Percentiles rank a stretch among this genome's conserved stretches.
Evolutionary conservation across 768 basidiomycete genomes (phyloP).

Genomic region (Rhodosporidiobolus odoratus): DNA sequence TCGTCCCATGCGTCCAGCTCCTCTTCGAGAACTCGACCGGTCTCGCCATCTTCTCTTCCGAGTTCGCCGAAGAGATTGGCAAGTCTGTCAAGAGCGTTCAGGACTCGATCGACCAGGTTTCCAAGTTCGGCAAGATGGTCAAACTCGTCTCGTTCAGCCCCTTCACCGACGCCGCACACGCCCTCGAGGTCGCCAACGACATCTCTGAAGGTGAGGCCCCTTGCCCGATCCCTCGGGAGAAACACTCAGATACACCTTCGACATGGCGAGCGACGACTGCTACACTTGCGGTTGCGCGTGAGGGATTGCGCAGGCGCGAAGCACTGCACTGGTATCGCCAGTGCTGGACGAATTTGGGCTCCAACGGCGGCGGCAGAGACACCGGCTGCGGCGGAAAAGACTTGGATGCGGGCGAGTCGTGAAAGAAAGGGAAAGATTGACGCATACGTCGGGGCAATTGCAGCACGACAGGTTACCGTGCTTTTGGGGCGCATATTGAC

Average conservation of each 20-base stretch:
- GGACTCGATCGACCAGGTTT: conserved; percentile 75
- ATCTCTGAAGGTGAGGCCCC: conserved; percentile 74
- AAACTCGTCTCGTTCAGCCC: conserved; percentile 82
- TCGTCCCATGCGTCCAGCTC: conserved; percentile 58
- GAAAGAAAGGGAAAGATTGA: too few relatives aligned
- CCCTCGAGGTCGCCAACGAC: conserved; percentile 88
- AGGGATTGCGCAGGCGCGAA: too few relatives aligned
- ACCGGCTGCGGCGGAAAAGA: too few relatives aligned
- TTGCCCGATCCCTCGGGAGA: background rate
- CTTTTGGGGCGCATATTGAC: background rate
- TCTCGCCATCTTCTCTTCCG: conserved; percentile 85
- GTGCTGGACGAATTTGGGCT: too few relatives aligned
- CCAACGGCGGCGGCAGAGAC: too few relatives aligned
- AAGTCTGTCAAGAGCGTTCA: conserved; percentile 71
- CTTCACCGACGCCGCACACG: conserved; percentile 57
- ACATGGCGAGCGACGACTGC: too few relatives aligned
- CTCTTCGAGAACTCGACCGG: conserved; percentile 92
- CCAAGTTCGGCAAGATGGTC: conserved; percentile 89
- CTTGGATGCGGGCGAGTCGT: too few relatives aligned
- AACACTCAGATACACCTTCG: too few relatives aligned
- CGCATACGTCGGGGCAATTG: too few relatives aligned
- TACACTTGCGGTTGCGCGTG: background rate
- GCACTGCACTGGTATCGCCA: too few relatives aligned
- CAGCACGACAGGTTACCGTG: background rate
- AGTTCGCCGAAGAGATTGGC: conserved; percentile 80